phyloP scores from a whole-genome alignment of 75 land plant genomes.

The Sequoiadendron giganteum region DNA sequence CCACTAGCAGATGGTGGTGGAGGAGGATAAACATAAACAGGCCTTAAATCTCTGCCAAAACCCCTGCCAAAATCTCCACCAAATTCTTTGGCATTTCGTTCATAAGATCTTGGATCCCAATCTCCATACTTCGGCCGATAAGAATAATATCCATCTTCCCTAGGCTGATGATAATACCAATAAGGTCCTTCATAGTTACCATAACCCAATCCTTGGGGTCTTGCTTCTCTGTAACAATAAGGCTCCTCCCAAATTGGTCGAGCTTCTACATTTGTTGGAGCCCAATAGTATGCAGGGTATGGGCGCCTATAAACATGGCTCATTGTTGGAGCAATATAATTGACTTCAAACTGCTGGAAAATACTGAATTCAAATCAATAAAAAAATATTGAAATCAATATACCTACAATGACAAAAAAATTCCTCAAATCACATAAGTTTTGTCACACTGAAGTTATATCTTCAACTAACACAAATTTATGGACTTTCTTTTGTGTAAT shows the following conservation, averaged over 20 bases:
- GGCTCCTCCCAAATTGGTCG: slow-evolving; percentile 24
- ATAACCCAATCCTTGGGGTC: slow-evolving; percentile 26
- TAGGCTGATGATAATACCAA: slow-evolving; percentile 9
- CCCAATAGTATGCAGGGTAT: slow-evolving; percentile 6
- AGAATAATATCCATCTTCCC: not conserved
- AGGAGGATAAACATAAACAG: slow-evolving; percentile 15
- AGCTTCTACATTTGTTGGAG: slow-evolving; percentile 19
- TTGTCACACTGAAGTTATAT: too few species aligned
- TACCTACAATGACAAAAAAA: not conserved
- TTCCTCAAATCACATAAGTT: not conserved
- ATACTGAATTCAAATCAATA: not conserved
- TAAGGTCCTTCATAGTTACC: slow-evolving; percentile 22
- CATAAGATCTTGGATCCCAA: not conserved
- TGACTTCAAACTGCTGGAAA: not conserved
- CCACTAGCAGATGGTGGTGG: not conserved
- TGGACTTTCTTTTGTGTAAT: not conserved
- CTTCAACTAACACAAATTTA: too few species aligned
- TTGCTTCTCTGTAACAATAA: slow-evolving; percentile 2
- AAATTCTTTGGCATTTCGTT: slow-evolving; percentile 1
- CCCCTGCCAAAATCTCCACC: not conserved
- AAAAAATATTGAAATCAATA: not conserved
- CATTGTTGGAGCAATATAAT: slow-evolving; percentile 9
- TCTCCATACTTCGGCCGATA: not conserved
- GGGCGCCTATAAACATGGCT: slow-evolving; percentile 15
- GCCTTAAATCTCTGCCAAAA: slow-evolving; percentile 21